A percentile compares a stretch with the other conserved stretches of the same genome.
Conservation (phyloP, 176 grass and related monocot genomes). For the Phyllostachys edulis region DNA sequence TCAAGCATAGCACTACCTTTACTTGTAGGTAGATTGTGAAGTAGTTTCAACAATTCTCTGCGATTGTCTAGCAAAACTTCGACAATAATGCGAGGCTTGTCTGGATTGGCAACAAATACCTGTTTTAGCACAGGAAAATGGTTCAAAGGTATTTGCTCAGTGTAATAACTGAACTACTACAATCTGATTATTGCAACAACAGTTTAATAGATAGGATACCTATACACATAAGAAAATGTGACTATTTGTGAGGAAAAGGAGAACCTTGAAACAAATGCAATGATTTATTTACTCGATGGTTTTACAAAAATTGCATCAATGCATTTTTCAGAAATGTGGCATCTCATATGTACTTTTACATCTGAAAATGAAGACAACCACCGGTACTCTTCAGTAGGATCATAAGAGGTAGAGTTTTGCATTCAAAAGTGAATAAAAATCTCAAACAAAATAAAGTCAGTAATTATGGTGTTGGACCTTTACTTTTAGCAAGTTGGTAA, state of each 20-base stretch:
- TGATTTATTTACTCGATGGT: not conserved
- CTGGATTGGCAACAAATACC: constrained; percentile 85
- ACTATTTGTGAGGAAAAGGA: not conserved
- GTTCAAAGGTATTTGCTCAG: too few relatives aligned
- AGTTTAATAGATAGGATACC: not conserved
- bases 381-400: not conserved
- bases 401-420: too few relatives aligned
- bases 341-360: not conserved
- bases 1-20: constrained; percentile 39
- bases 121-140: constrained; percentile 20
- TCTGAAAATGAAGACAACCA: not conserved
- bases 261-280: not conserved
- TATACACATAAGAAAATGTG: not conserved
- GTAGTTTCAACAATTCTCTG: constrained; percentile 59
- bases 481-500: too few relatives aligned
- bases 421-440: not conserved
- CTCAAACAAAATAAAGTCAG: too few relatives aligned
- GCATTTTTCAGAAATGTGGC: not conserved
- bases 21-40: constrained; percentile 60
- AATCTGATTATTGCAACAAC: too few relatives aligned
- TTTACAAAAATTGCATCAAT: not conserved
- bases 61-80: constrained; percentile 51
- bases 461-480: not conserved
- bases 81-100: constrained; percentile 57
- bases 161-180: too few relatives aligned